Evolutionary conservation across 257 asterid genomes (phyloP).

Genomic region (Solanum bukasovii): DNA sequence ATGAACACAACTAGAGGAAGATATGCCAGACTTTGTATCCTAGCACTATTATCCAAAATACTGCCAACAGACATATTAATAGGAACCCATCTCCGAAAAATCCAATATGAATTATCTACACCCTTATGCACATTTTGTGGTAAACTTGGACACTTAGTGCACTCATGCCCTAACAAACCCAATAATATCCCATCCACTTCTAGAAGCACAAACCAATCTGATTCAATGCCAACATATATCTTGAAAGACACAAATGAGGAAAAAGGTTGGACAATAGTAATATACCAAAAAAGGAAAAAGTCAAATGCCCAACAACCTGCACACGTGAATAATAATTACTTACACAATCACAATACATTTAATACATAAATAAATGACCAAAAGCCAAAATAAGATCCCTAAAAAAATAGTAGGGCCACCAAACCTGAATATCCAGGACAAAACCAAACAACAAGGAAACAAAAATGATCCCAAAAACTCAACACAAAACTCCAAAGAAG

Average conservation of each 20-base stretch:
- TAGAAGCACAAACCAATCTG: neutral
- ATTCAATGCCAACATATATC: too few species aligned
- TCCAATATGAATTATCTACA: neutral
- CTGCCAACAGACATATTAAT: neutral
- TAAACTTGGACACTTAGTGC: neutral
- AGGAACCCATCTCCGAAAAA: neutral
- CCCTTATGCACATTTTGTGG: neutral
- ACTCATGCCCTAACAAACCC: neutral
- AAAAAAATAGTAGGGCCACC: neutral
- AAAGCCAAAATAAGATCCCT: neutral
- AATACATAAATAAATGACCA: too few species aligned
- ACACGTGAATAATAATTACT: too few species aligned
- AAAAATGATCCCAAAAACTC: neutral
- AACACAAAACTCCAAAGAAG: too few species aligned
- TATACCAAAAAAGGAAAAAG: too few species aligned
- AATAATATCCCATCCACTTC: neutral
- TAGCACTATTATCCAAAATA: neutral
- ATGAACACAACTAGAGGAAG: neutral
- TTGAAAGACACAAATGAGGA: too few species aligned
- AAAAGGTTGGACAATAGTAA: too few species aligned
- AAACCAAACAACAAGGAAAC: neutral
- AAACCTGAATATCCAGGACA: neutral
- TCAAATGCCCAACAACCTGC: too few species aligned
- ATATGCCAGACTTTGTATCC: neutral
- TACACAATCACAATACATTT: too few species aligned